Conservation (phyloP, 2,329 filamentous ascomycete species). For the Chaetomium globosum region DNA sequence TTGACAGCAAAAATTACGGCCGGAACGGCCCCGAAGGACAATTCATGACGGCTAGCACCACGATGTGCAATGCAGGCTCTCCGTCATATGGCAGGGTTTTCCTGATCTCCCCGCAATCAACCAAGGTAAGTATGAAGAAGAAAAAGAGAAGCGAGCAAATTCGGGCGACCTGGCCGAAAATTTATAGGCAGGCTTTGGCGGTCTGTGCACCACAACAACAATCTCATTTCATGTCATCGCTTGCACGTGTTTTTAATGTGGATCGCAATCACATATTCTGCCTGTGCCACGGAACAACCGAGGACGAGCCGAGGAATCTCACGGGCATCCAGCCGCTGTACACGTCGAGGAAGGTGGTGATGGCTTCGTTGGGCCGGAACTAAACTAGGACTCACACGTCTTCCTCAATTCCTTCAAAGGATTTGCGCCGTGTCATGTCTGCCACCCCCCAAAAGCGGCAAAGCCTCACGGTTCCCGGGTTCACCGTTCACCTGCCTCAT, state of each 20-base stretch:
- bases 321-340: too few species aligned
- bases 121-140: constrained; percentile 28
- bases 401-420: too few species aligned
- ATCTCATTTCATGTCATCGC: background rate
- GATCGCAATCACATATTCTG: background rate
- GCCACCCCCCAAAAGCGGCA: too few species aligned
- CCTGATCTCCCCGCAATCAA: constrained; percentile 19
- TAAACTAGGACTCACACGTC: too few species aligned
- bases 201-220: constrained; percentile 25
- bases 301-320: too few species aligned
- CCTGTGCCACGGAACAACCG: too few species aligned
- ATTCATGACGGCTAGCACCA: constrained; percentile 22
- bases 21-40: constrained; percentile 16
- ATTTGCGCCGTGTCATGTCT: too few species aligned
- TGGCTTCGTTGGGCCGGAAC: too few species aligned
- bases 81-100: constrained; percentile 19
- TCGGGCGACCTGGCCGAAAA: background rate
- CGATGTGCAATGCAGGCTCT: constrained; percentile 28
- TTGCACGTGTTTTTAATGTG: constrained; percentile 11
- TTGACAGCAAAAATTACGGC: constrained; percentile 27
- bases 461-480: too few species aligned
- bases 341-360: too few species aligned
- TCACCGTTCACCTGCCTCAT: too few species aligned
- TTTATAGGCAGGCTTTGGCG: constrained; percentile 14
- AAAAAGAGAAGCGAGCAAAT: constrained; percentile 20